Evolutionary conservation across 208 protist species (phyloP).

Genomic region (Trypanosoma platydactyli): DNA sequence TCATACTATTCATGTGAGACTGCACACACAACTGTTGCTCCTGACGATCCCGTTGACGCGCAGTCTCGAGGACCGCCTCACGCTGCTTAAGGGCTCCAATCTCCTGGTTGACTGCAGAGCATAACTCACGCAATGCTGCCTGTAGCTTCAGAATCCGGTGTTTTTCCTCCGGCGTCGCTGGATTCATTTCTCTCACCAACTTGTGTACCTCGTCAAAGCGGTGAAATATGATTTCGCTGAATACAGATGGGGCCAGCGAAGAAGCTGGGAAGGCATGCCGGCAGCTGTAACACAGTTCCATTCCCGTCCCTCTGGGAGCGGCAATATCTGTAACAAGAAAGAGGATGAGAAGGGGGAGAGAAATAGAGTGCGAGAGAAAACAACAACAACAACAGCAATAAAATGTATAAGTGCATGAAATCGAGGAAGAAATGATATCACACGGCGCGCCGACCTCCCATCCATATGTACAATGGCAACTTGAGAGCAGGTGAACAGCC

Average conservation of each 20-base stretch:
- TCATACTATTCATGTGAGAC: neutral
- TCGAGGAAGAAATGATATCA: constrained; percentile 13
- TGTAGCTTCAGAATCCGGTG: constrained; percentile 46
- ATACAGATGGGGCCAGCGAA: constrained; percentile 50
- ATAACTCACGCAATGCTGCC: constrained; percentile 60
- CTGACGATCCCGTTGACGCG: constrained; percentile 19
- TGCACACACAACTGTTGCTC: constrained; percentile 30
- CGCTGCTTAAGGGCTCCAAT: constrained; percentile 43
- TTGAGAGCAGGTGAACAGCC: too few relatives aligned
- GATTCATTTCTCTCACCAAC: constrained; percentile 43
- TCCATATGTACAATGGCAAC: neutral
- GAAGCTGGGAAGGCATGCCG: constrained; percentile 67
- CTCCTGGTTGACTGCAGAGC: constrained; percentile 72
- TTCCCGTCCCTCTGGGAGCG: constrained; percentile 8
- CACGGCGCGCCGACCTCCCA: neutral
- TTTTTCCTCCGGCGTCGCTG: constrained; percentile 40
- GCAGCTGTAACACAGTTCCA: constrained; percentile 79
- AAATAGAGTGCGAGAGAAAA: constrained; percentile 24
- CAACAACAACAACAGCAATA: constrained; percentile 16
- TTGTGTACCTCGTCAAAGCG: constrained; percentile 46
- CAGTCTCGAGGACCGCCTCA: constrained; percentile 26
- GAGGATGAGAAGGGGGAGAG: constrained; percentile 2
- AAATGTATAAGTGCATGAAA: neutral
- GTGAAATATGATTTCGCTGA: constrained; percentile 70
- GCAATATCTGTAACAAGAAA: neutral